Evolutionary conservation across 1,284 basidiomycete species (phyloP).

Genomic region (Cryptococcus sp.): DNA sequence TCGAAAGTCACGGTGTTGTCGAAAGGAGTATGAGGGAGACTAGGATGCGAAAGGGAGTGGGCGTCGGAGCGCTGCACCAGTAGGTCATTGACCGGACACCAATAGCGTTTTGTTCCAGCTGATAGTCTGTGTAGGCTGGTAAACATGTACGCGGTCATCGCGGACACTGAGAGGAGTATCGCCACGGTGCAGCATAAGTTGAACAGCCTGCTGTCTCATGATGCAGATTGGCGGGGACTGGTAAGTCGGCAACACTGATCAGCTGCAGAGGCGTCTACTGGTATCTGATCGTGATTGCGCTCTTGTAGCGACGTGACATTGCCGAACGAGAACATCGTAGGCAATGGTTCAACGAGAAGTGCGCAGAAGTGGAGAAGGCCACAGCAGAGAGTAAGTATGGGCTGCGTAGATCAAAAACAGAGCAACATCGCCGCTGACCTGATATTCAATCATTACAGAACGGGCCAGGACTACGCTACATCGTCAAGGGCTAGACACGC

Average conservation of each 20-base stretch:
- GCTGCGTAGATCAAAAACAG: neutral
- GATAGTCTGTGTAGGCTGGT: conserved; percentile 60
- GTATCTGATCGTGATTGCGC: conserved; percentile 1
- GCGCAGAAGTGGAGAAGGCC: conserved; percentile 13
- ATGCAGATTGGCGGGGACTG: conserved; percentile 58
- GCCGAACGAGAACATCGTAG: conserved; percentile 36
- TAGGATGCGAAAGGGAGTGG: conserved; percentile 50
- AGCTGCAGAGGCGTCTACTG: neutral
- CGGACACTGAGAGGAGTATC: conserved; percentile 67
- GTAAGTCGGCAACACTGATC: conserved; percentile 32
- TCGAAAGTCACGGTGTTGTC: conserved; percentile 23
- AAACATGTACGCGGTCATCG: conserved; percentile 67
- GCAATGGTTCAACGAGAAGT: conserved; percentile 16
- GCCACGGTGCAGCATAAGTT: conserved; percentile 61
- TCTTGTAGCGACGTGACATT: conserved; percentile 54
- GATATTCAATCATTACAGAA: conserved; percentile 11
- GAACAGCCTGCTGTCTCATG: conserved; percentile 59
- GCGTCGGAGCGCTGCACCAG: conserved; percentile 48
- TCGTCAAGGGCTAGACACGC: conserved; percentile 27
- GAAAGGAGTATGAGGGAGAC: conserved; percentile 51
- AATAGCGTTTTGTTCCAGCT: neutral
- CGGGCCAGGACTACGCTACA: conserved; percentile 33
- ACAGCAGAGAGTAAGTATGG: conserved; percentile 35
- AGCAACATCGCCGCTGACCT: too few relatives aligned
- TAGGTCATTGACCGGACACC: conserved; percentile 22